phyloP scores from a whole-genome alignment of 1,139 yeast species.

The Pichia sp. region DNA sequence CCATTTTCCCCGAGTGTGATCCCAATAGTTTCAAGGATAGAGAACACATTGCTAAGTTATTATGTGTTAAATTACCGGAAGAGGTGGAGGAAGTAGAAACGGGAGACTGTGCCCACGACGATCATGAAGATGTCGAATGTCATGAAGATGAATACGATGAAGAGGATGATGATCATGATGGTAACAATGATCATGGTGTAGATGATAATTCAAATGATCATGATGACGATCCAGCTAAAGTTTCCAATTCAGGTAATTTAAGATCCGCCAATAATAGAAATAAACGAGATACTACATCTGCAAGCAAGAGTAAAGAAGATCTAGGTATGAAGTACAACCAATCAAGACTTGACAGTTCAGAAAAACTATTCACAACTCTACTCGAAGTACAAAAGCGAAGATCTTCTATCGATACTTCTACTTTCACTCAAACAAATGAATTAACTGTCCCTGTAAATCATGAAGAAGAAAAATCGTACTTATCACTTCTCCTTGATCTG shows the following conservation, averaged over 20 bases:
- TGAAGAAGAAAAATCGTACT: not conserved
- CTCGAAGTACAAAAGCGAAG: conserved; percentile 28
- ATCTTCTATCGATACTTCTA: conserved; percentile 11
- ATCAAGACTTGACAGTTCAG: conserved; percentile 25
- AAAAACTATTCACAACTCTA: conserved; percentile 28
- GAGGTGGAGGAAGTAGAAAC: not conserved
- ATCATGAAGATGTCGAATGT: not conserved
- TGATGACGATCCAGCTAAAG: not conserved
- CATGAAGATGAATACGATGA: not conserved
- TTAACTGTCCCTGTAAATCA: conserved; percentile 4
- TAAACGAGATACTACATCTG: too few relatives aligned
- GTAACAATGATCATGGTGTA: not conserved
- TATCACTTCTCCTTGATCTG: conserved; percentile 13
- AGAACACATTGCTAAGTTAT: conserved; percentile 26
- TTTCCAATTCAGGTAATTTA: not conserved
- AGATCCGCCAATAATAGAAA: not conserved
- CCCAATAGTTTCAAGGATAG: conserved; percentile 30
- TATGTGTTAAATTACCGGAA: conserved; percentile 29
- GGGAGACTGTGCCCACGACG: not conserved
- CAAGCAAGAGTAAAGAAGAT: too few relatives aligned
- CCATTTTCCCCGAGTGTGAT: conserved; percentile 33
- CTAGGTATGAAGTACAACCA: not conserved
- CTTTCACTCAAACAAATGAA: conserved; percentile 5
- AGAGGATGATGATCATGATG: not conserved
- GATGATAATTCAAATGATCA: not conserved